Base-by-base conservation (phyloP, 768 basidiomycete genomes). In the Mycena filopes region DNA sequence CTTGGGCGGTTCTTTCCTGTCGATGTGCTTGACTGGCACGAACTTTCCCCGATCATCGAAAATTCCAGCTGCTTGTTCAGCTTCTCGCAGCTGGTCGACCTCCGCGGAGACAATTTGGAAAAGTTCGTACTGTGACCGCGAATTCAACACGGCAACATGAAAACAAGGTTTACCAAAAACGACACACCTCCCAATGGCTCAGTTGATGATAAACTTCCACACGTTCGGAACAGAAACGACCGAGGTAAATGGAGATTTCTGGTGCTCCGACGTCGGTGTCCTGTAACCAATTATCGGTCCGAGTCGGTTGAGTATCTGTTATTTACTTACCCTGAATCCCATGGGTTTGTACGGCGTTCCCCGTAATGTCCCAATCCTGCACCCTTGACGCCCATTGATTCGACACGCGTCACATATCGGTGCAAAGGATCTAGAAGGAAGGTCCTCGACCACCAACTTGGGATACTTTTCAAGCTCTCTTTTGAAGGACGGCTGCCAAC, bases 401-500 rank as follows among this genome's bases (percentile, higher is more conserved):
- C 90, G 86, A 74, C 95, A 97, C 23, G 93, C 95, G 75, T 96
- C 92, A 72, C 95, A 98, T 20, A 79, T 79, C 2, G 88, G 87
- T 23, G 87, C 76, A 16, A 87, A 11, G 8, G 7, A 15, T 2
- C 21, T 77, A 69, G 87, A 88, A 18, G 50, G 33, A 11, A 55
- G 46, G 29, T 86, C 80, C 57, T 95, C 75, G 26, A 92, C 73
- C 20, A 84, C 79, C 57, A 95, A 86, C 1, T 84, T 78, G 0
- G 95, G 95, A 74, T 89, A 90, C 51, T 68, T 85, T 71, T 91
- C 86, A 16, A 98, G 75, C 3, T 82, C 72, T 43, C 81, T 83
- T 69, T 86, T 93, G 79, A 92, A 94, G 13, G 84, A 81, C 2
- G 88, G 82, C 60, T 83, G 80, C 95, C 95, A 98, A 13, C 93